Evolutionary conservation across 768 basidiomycete species (phyloP).

Genomic region (Termitomyces sp.): DNA sequence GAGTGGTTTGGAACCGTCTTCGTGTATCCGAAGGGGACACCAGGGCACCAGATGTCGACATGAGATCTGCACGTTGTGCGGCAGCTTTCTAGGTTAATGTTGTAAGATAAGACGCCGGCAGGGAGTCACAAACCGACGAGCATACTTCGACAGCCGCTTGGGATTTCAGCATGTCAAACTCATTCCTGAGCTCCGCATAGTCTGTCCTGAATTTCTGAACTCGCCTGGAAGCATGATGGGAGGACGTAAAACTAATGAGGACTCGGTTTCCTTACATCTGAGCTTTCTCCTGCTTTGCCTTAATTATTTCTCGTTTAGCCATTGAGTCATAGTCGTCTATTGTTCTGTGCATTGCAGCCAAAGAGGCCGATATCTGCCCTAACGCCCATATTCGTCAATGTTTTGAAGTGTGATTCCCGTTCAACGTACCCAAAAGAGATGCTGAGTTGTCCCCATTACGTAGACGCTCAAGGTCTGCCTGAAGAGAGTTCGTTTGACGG

Average conservation of each 20-base stretch:
- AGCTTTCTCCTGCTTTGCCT: constrained; percentile 95
- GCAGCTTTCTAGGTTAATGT: constrained; percentile 44
- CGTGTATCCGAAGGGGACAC: constrained; percentile 53
- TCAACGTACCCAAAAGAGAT: constrained; percentile 70
- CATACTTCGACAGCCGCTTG: constrained; percentile 47
- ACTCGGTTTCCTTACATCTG: constrained; percentile 52
- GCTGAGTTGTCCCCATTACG: constrained; percentile 76
- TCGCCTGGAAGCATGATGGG: constrained; percentile 48
- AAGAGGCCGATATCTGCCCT: constrained; percentile 98
- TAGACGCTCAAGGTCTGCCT: constrained; percentile 81
- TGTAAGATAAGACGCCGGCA: neutral
- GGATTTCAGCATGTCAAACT: constrained; percentile 76
- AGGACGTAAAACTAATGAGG: neutral
- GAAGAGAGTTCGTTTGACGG: constrained; percentile 83
- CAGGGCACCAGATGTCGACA: constrained; percentile 38
- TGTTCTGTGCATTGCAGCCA: constrained; percentile 91
- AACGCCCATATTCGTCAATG: constrained; percentile 22
- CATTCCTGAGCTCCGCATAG: constrained; percentile 72
- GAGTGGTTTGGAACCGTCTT: constrained; percentile 54
- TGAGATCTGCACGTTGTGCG: constrained; percentile 58
- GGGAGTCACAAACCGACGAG: neutral
- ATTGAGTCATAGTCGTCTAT: constrained; percentile 97
- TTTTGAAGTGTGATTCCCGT: constrained; percentile 1
- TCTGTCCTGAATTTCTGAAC: constrained; percentile 89
- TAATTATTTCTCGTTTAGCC: constrained; percentile 94